Percentiles rank a stretch among this genome's conserved stretches.
These are phyloP conservation scores for Phytophthora tubulina DNA, from an alignment of 352 stramenopile species.

Conservation along the genomic window DNA sequence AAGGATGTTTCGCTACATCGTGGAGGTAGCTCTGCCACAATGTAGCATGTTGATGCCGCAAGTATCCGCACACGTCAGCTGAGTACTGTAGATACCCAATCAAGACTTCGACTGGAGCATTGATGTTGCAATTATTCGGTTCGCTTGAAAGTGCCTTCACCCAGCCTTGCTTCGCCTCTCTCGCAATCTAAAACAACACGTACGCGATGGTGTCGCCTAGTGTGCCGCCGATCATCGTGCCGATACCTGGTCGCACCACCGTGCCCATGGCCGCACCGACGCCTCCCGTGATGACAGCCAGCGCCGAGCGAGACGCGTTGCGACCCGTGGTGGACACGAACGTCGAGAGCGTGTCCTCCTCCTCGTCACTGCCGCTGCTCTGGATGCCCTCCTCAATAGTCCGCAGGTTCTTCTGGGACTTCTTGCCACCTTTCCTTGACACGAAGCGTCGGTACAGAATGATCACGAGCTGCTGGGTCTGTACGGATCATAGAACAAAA, in stretches of 20 bases:
- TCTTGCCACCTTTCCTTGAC: conserved; percentile 49
- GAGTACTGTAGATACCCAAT: background rate
- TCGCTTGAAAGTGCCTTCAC: conserved; percentile 6
- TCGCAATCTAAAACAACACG: conserved; percentile 58
- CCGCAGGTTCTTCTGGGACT: conserved; percentile 50
- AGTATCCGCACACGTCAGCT: conserved; percentile 16
- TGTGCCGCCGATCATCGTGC: conserved; percentile 82
- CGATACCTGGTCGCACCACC: conserved; percentile 73
- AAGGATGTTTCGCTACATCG: conserved; percentile 28
- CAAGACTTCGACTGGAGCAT: conserved; percentile 19
- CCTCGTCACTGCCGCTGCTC: conserved; percentile 47
- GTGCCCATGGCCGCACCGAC: conserved; percentile 77
- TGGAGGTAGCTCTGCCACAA: conserved; percentile 26
- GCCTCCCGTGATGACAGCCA: conserved; percentile 76
- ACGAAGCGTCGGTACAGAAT: conserved; percentile 77
- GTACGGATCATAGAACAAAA: conserved; percentile 15
- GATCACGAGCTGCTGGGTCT: conserved; percentile 76
- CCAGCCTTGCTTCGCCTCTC: background rate
- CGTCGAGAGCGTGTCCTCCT: conserved; percentile 38
- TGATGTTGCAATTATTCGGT: conserved; percentile 35
- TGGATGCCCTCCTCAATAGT: conserved; percentile 42
- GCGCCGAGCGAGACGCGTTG: conserved; percentile 70
- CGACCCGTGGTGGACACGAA: conserved; percentile 64
- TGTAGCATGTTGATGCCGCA: conserved; percentile 16
- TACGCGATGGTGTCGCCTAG: conserved; percentile 86